phyloP scores from a whole-genome alignment of 2,329 filamentous ascomycete genomes.

The Xylariaceae sp. region DNA sequence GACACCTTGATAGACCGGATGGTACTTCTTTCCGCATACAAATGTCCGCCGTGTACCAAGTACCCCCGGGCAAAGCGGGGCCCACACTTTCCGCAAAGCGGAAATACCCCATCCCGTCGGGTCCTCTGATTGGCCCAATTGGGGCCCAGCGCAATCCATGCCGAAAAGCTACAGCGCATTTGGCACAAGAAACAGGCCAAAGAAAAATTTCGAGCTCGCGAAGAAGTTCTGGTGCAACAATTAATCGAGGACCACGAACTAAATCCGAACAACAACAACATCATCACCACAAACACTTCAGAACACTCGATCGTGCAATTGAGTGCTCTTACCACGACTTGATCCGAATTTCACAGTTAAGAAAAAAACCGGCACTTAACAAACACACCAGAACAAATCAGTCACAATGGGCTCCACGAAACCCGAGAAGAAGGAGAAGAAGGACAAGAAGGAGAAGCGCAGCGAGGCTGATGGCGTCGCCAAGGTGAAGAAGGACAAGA shows the following conservation, averaged over 20 bases:
- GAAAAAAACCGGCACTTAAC: background rate
- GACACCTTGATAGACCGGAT: background rate
- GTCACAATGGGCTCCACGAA: conserved; percentile 32
- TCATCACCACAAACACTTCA: no score
- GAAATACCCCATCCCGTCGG: conserved; percentile 15
- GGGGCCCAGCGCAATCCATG: conserved; percentile 10
- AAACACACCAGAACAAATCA: background rate
- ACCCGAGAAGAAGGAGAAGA: conserved; percentile 44
- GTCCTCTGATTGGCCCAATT: conserved; percentile 22
- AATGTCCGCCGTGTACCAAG: background rate
- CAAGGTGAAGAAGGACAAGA: conserved; percentile 61
- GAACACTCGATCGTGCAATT: no score
- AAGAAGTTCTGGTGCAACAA: conserved; percentile 6
- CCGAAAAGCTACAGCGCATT: conserved; percentile 13
- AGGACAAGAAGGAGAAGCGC: conserved; percentile 54
- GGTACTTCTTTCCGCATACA: background rate
- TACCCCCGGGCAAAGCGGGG: background rate
- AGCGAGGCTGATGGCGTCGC: conserved; percentile 49
- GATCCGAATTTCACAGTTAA: background rate
- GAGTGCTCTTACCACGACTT: no score
- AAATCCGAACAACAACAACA: background rate
- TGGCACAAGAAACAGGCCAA: conserved; percentile 14
- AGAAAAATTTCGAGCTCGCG: conserved; percentile 27
- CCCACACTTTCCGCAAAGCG: conserved; percentile 14
- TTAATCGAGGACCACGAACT: background rate